Base-by-base conservation (phyloP, 352 stramenopile species). In the Blastocystis sp. region DNA sequence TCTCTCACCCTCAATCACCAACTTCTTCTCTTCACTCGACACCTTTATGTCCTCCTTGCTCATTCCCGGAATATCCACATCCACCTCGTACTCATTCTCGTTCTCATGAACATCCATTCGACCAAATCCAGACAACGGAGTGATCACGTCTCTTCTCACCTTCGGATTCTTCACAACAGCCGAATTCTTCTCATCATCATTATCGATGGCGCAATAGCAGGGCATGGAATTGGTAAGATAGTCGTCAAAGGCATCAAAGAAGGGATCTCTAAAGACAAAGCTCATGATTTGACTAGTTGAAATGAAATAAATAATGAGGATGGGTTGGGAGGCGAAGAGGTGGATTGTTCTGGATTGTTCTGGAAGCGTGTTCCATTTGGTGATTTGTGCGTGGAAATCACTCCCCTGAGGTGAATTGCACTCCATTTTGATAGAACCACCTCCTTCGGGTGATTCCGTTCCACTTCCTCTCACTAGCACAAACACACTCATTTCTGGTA, bases 41-140 rank as follows among this genome's bases (percentile, higher is more conserved):
- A 48, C 7, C 41, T 76, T 53, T 0, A 76, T 38, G 5, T 76
- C 66, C 23, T 76, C 66, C 48, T 76, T 76, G 7, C 52, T 76
- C 66, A 76, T 76, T n/a, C 66, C 66, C 0, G 66, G 66, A 76
- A 76, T 21, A 76, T 76, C 66, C 41, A 76, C 19, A 9, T 9
- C 21, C 17, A 76, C 28, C 7, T 60, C 66, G 66, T 60, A 76
- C 10, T 53, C 21, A 7, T 60, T 76, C 0, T 76, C 48, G 1
- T 48, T 76, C 66, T 76, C 66, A 5, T 52, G 17, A 9, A 76
- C 10, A 76, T 76, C 66, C 48, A 76, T 60, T 9, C 66, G 66
- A 76, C 66, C 66, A 19, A 76, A 76, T 76, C 66, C 66, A 76
- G 59, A 76, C 11, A 62, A 40, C 3, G 77, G 77, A 45, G 62